phyloP scores from a whole-genome alignment of 345 rosid genomes.

The Syzygium aqueum region DNA sequence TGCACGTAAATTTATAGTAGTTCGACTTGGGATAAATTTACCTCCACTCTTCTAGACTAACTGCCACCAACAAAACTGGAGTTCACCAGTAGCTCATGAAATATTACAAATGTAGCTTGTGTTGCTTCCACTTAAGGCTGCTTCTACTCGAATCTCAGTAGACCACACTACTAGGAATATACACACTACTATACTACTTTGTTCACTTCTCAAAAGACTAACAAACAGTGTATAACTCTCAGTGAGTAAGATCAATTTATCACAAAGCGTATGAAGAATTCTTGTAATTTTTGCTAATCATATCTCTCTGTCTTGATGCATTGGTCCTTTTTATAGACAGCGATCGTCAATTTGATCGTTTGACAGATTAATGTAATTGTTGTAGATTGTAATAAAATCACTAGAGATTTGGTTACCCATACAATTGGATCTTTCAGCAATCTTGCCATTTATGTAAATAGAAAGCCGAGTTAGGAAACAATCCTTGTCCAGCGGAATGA shows the following conservation, averaged over 20 bases:
- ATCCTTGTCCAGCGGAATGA: background rate
- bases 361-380: background rate
- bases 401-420: background rate
- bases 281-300: too few relatives aligned
- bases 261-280: too few relatives aligned
- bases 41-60: background rate
- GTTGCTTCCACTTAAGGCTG: too few relatives aligned
- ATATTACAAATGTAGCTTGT: background rate
- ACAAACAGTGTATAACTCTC: background rate
- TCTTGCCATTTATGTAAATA: background rate
- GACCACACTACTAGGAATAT: too few relatives aligned
- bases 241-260: too few relatives aligned
- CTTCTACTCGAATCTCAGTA: too few relatives aligned
- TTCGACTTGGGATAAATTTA: background rate
- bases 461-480: background rate
- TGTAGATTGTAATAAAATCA: too few relatives aligned
- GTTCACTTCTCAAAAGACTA: background rate
- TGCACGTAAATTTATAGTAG: accelerated
- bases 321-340: background rate
- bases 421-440: background rate
- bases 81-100: background rate
- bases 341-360: background rate
- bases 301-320: background rate
- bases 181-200: background rate
- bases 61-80: background rate